Percentiles rank a stretch among this genome's conserved stretches.
Evolutionary conservation across 192 early-diverging fungal genomes (phyloP).

Genomic region (Coemansia sp.): DNA sequence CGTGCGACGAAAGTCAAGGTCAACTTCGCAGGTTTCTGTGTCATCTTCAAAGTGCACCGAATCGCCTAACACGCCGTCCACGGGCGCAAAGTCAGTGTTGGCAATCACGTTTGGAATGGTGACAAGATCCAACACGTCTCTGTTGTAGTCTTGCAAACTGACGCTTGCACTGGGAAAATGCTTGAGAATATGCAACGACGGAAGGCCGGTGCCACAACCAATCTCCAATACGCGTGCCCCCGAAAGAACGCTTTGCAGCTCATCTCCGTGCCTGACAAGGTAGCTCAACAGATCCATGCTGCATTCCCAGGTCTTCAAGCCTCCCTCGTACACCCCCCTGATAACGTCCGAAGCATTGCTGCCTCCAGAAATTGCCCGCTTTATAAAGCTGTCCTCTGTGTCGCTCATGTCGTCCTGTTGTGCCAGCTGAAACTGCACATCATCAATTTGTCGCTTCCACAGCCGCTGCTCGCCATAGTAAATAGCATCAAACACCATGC

Average conservation of each 20-base stretch:
- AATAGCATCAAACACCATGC: slow-evolving; percentile 39
- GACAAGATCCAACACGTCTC: slow-evolving; percentile 76
- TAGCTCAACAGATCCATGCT: slow-evolving; percentile 78
- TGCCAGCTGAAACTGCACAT: slow-evolving; percentile 81
- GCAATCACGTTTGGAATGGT: slow-evolving; percentile 89
- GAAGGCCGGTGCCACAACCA: slow-evolving; percentile 86
- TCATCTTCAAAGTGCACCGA: slow-evolving; percentile 32
- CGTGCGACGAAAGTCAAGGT: slow-evolving; percentile 42
- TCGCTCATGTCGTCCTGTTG: slow-evolving; percentile 63
- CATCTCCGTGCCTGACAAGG: slow-evolving; percentile 48
- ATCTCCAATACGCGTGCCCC: slow-evolving; percentile 53
- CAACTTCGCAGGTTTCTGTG: slow-evolving; percentile 40
- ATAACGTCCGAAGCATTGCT: slow-evolving; percentile 65
- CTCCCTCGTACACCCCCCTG: slow-evolving; percentile 88
- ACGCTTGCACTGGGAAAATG: slow-evolving; percentile 51
- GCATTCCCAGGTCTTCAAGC: slow-evolving; percentile 98
- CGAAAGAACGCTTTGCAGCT: neutral
- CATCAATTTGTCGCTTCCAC: slow-evolving; percentile 69
- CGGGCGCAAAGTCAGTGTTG: slow-evolving; percentile 60
- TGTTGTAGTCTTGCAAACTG: slow-evolving; percentile 92
- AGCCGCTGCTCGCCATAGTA: slow-evolving; percentile 33
- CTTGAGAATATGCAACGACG: slow-evolving; percentile 72
- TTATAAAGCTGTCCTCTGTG: slow-evolving; percentile 22
- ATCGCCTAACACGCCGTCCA: slow-evolving; percentile 57
- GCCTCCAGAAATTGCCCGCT: slow-evolving; percentile 28